Evolutionary conservation across 371 early-diverging fungal genomes (phyloP).

Genomic region (Mucor mucedo): DNA sequence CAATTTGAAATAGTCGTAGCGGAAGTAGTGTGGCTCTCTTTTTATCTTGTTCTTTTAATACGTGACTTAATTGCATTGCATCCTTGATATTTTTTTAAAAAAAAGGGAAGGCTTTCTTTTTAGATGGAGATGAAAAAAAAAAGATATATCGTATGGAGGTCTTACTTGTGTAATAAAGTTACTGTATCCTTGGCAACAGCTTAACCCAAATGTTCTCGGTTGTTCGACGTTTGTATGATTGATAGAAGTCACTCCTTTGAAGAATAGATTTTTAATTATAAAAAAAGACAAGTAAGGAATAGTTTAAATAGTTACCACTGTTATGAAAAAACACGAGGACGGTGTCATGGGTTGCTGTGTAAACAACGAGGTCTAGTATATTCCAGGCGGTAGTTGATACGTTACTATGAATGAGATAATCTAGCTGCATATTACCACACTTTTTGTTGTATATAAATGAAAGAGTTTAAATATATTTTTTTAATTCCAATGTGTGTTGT

Average conservation of each 20-base stretch:
- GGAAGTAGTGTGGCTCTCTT: conserved; percentile 6
- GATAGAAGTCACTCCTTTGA: too few species aligned
- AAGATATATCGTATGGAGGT: too few species aligned
- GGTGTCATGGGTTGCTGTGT: conserved; percentile 57
- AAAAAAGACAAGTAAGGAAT: too few species aligned
- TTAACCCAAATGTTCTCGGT: neutral
- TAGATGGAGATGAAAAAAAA: too few species aligned
- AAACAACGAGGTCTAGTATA: conserved; percentile 60
- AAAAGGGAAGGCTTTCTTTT: too few species aligned
- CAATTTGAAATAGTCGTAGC: conserved; percentile 51
- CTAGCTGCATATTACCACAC: neutral
- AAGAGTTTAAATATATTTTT: neutral
- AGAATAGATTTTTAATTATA: too few species aligned
- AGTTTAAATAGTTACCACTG: conserved; percentile 20
- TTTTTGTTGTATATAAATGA: neutral
- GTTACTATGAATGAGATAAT: neutral
- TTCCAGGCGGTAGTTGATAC: conserved; percentile 26
- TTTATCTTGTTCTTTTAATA: neutral
- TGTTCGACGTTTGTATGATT: neutral
- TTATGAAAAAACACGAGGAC: conserved; percentile 63
- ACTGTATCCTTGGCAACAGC: neutral
- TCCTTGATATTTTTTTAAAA: neutral
- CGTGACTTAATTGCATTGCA: neutral
- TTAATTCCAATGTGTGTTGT: too few species aligned
- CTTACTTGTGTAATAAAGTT: neutral